Base-by-base conservation (phyloP, 768 basidiomycete genomes). In the Suillus plorans region DNA sequence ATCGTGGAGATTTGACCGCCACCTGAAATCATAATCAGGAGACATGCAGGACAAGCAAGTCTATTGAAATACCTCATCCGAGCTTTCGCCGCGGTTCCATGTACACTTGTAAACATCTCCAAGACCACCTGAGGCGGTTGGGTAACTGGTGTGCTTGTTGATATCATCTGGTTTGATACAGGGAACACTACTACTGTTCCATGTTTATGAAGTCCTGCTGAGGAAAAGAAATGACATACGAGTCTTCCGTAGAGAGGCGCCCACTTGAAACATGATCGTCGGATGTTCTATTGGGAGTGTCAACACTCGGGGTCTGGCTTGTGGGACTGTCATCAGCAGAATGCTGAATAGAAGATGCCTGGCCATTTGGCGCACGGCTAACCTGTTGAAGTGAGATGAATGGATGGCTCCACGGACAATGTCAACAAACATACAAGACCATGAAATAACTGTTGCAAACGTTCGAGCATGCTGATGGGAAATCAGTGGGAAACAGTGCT, bases 71-170 rank as follows among this genome's bases (percentile, higher is more conserved):
- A 52, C 50, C 50, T 52, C 50, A 18, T 52, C 28, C 28, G 8
- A 31, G 31, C 16, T 16, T 52, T 16, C 28, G 8, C 18, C 42
- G 12, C 12, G 16, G 20, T 44, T 34, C 60, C 60, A 31, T 12
- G 42, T 61, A 3, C 77, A 79, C 60, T 71, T 77, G 78, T 79
- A 83, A n/a, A 82, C 76, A 69, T 83, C 82, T 39, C 37, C 37
- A 39, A 39, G 13, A 39, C 37, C 37, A 39, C 37, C 37, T 3
- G 37, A 12, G 12, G 53, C 22, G 9, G 39, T 45, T 18, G 62
- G 53, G 22, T 55, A 52, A 13, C 7, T 3, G 3, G 28, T 31
- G 9, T 52, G 28, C 50, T 8, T 52, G 16, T 37, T 8, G 1
- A 37, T 37, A 37, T 37, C 36, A 37, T 0, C 3, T 37, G 9